Conservation (phyloP, 2,329 filamentous ascomycete species). For the Lachnellula willkommii region DNA sequence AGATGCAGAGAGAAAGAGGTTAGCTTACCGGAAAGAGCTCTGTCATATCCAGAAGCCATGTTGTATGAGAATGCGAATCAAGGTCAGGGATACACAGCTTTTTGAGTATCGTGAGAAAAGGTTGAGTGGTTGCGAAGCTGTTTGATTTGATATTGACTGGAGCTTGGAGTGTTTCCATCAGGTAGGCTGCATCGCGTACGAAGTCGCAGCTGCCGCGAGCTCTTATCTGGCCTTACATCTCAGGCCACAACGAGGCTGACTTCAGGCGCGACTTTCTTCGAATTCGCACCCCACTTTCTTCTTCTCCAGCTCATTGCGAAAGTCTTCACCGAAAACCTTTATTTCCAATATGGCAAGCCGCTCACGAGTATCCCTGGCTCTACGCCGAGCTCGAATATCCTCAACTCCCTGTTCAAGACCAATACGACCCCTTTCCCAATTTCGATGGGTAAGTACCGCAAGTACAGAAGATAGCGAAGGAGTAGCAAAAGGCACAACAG, state of each 20-base stretch:
- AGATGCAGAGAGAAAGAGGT: constrained; percentile 24
- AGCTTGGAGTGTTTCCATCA: constrained; percentile 17
- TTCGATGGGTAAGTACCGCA: constrained; percentile 28
- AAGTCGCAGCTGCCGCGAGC: constrained; percentile 15
- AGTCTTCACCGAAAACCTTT: background rate
- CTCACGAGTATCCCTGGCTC: constrained; percentile 21
- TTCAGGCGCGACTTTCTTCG: background rate
- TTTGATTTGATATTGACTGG: constrained; percentile 7
- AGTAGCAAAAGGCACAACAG: constrained; percentile 25
- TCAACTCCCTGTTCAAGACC: constrained; percentile 11
- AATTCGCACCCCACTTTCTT: background rate
- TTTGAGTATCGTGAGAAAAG: constrained; percentile 8
- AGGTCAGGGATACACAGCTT: constrained; percentile 7
- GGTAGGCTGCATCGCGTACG: constrained; percentile 27
- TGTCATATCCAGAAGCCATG: constrained; percentile 96
- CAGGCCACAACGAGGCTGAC: constrained; percentile 11
- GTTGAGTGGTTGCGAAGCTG: constrained; percentile 12
- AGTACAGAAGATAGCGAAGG: constrained; percentile 27
- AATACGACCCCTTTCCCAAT: constrained; percentile 21
- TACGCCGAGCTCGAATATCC: constrained; percentile 24
- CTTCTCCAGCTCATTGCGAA: background rate
- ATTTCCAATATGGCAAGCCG: constrained; percentile 24
- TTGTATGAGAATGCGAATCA: constrained; percentile 28
- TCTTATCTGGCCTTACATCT: constrained; percentile 1
- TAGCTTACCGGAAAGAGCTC: constrained; percentile 90